Percentiles rank a stretch among this genome's conserved stretches.
Evolutionary conservation across 2,329 filamentous ascomycete species (phyloP).

Genomic region (Tympanopsis confertula): DNA sequence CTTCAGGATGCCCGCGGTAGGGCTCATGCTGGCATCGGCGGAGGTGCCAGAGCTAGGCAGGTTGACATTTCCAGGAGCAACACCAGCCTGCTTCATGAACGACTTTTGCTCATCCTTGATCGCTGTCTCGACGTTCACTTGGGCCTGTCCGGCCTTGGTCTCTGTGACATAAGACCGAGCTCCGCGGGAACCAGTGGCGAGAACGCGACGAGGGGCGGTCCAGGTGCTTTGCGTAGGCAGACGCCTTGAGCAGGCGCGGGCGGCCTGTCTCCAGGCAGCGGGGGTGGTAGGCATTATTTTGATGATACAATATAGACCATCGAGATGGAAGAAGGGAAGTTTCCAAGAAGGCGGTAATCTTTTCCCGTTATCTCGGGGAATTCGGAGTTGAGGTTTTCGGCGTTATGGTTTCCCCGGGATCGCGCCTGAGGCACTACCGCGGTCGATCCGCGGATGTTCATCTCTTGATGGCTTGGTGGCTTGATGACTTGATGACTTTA

Average conservation of each 20-base stretch:
- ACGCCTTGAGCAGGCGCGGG: conserved; percentile 23
- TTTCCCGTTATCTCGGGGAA: no score
- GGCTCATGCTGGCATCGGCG: conserved; percentile 63
- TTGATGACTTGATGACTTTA: no score
- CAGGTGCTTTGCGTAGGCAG: background rate
- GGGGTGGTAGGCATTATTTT: conserved; percentile 59
- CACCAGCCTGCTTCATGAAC: conserved; percentile 40
- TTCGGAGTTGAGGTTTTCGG: no score
- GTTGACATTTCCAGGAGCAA: conserved; percentile 11
- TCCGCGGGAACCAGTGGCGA: conserved; percentile 5
- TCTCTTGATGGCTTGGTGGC: no score
- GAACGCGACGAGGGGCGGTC: background rate
- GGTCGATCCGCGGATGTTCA: no score
- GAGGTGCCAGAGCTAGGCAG: conserved; percentile 45
- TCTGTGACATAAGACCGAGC: conserved; percentile 72
- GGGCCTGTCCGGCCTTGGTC: conserved; percentile 67
- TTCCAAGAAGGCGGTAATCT: no score
- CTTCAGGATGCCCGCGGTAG: conserved; percentile 67
- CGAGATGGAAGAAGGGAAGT: no score
- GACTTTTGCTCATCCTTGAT: conserved; percentile 80
- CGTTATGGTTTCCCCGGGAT: no score
- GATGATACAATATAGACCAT: no score
- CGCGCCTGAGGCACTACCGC: no score
- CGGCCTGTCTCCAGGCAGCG: conserved; percentile 63
- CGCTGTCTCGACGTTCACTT: conserved; percentile 70